These are phyloP conservation scores for Biancaea sappan DNA, from an alignment of 306 rosid genomes.

Conservation along the genomic window DNA sequence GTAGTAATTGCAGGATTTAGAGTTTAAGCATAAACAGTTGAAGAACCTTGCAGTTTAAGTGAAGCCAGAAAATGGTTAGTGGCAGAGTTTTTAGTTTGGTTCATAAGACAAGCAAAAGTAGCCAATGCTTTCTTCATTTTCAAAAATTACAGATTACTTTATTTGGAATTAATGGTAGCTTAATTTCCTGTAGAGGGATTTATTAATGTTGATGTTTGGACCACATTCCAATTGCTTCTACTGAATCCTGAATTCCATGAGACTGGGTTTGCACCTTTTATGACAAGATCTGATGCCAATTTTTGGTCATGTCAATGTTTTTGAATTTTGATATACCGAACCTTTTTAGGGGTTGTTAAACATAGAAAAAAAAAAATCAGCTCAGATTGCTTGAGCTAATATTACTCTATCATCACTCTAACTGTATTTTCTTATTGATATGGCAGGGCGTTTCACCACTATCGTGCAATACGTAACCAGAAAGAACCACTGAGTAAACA, in stretches of 20 bases:
- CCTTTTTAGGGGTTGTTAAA: neutral
- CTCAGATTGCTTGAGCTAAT: neutral
- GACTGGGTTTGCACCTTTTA: neutral
- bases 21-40: no score
- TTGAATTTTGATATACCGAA: neutral
- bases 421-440: conserved; percentile 24
- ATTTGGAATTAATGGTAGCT: neutral
- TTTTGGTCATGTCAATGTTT: neutral
- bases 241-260: neutral
- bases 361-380: neutral
- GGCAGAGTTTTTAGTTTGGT: neutral
- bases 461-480: conserved; percentile 53
- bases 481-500: conserved; percentile 61
- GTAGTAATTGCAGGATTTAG: no score
- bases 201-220: neutral
- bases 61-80: neutral
- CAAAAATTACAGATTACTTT: neutral
- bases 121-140: neutral
- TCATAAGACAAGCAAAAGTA: neutral
- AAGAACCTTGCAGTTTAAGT: no score
- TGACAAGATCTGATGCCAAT: neutral
- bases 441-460: conserved; percentile 98
- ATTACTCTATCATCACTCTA: neutral
- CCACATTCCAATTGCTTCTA: neutral
- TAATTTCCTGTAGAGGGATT: neutral